Conservation (phyloP, 306 rosid genomes). For the Casuarina glauca region DNA sequence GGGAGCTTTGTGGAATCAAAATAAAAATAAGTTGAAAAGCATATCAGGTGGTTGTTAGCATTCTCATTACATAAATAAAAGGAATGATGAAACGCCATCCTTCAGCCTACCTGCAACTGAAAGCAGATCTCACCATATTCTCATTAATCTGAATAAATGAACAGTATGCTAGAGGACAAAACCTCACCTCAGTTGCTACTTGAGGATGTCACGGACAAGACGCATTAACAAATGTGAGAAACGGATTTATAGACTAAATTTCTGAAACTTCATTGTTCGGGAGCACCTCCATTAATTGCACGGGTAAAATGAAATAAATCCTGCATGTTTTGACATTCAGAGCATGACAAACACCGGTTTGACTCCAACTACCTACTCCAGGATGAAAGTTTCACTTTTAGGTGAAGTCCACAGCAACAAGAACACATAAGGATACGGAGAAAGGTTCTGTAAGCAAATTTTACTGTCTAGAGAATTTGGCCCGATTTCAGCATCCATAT, state of each 20-base stretch:
- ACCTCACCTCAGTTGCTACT: constrained; percentile 18
- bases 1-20: background rate
- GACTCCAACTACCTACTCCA: constrained; percentile 7
- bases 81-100: background rate
- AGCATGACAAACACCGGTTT: background rate
- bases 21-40: background rate
- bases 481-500: background rate
- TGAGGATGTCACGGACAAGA: constrained; percentile 18
- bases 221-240: constrained; percentile 24
- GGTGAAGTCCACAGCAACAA: background rate
- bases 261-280: constrained; percentile 7
- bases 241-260: constrained; percentile 11
- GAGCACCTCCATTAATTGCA: constrained; percentile 4
- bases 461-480: background rate
- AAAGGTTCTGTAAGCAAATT: background rate
- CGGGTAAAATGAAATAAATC: constrained; percentile 3
- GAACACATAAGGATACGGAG: background rate
- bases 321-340: background rate
- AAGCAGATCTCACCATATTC: constrained; percentile 26
- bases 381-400: background rate
- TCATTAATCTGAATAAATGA: constrained; percentile 26
- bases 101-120: constrained; percentile 31
- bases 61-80: background rate
- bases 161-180: constrained; percentile 12
- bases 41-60: background rate